phyloP scores from a whole-genome alignment of 2,329 filamentous ascomycete genomes.

The Curvularia lunata region DNA sequence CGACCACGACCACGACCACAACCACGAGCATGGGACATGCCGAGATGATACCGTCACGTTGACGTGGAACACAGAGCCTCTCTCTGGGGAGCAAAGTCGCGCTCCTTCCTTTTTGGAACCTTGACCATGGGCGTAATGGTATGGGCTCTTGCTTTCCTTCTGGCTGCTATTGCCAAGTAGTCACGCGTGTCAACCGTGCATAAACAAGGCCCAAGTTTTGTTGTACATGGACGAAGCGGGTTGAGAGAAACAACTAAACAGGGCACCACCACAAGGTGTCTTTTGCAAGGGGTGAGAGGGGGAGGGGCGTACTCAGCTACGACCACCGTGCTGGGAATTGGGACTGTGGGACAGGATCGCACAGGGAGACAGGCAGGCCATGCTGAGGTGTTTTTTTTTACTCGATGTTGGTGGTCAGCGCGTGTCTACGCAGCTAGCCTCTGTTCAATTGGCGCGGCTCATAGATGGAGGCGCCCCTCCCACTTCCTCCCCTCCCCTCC shows the following conservation, averaged over 20 bases:
- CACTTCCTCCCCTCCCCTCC: not conserved
- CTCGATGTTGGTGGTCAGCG: conserved; percentile 28
- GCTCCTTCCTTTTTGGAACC: conserved; percentile 12
- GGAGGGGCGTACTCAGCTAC: conserved; percentile 1
- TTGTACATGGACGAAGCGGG: not conserved
- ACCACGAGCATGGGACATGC: not conserved
- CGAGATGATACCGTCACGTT: conserved; percentile 11
- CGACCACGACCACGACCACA: too few relatives aligned
- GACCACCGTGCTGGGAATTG: conserved; percentile 6
- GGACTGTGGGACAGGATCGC: conserved; percentile 9
- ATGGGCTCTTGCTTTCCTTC: too few relatives aligned
- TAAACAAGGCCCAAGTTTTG: not conserved
- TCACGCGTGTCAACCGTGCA: conserved; percentile 10
- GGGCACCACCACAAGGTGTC: not conserved
- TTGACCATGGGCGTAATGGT: conserved; percentile 1
- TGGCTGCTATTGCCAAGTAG: conserved; percentile 2
- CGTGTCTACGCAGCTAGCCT: conserved; percentile 25
- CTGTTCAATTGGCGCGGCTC: conserved; percentile 28
- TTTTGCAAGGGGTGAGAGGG: not conserved
- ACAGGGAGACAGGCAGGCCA: conserved; percentile 8
- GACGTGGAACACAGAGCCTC: not conserved
- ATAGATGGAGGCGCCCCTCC: not conserved
- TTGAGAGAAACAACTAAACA: not conserved
- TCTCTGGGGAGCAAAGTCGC: not conserved
- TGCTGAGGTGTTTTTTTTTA: not conserved